A percentile compares a stretch with the other conserved stretches of the same genome.
These are phyloP conservation scores for Penicillium roqueforti DNA, from an alignment of 495 filamentous ascomycete genomes.

Conservation along the genomic window DNA sequence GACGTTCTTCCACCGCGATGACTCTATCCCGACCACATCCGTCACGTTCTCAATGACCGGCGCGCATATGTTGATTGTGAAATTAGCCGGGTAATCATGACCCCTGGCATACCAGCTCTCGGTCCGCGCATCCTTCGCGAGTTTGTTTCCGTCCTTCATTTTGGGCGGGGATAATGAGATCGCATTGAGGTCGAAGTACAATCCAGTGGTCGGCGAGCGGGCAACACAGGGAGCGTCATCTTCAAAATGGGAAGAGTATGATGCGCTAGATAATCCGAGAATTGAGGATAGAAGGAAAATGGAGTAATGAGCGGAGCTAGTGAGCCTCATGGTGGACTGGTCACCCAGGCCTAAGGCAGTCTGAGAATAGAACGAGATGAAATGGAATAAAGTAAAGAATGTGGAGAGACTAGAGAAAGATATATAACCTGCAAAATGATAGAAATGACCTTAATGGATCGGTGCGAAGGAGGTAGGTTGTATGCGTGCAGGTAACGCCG, in stretches of 20 bases:
- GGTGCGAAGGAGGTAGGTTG: constrained; percentile 1
- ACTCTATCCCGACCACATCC: constrained; percentile 65
- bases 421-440: neutral
- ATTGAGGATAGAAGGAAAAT: constrained; percentile 20
- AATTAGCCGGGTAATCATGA: constrained; percentile 83
- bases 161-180: constrained; percentile 56
- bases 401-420: neutral
- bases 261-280: constrained; percentile 19
- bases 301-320: constrained; percentile 18
- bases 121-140: constrained; percentile 55
- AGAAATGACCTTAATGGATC: neutral
- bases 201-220: constrained; percentile 64
- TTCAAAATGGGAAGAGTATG: constrained; percentile 25
- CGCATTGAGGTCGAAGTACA: constrained; percentile 86
- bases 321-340: constrained; percentile 21
- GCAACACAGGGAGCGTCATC: constrained; percentile 66
- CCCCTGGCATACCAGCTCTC: constrained; percentile 80
- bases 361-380: neutral
- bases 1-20: constrained; percentile 68
- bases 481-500: neutral
- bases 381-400: constrained; percentile 10
- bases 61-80: constrained; percentile 91
- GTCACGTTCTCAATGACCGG: constrained; percentile 74
- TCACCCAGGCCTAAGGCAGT: neutral
- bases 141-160: constrained; percentile 52